These are phyloP conservation scores for Apiotrichum veenhuisii DNA, from an alignment of 1,284 basidiomycete genomes.

Conservation along the genomic window DNA sequence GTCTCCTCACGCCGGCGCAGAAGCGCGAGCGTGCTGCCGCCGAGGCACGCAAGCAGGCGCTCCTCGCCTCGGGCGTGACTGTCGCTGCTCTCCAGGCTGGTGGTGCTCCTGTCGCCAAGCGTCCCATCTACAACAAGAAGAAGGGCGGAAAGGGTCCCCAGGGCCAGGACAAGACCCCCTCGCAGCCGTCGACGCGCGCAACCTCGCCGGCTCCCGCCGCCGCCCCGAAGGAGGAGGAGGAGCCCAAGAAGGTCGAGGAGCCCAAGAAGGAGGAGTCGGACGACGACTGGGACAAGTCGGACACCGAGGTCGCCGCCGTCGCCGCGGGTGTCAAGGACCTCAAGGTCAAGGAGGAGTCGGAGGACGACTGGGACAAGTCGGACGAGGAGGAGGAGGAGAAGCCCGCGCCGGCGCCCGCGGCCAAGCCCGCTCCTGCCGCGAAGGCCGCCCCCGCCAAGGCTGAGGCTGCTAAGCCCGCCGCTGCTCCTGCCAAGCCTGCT, in stretches of 20 bases:
- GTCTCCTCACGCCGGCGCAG: constrained; percentile 88
- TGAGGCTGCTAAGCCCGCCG: constrained; percentile 15
- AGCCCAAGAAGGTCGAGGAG: constrained; percentile 3
- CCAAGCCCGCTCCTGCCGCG: constrained; percentile 15
- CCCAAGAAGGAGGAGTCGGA: constrained; percentile 30
- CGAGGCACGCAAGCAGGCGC: constrained; percentile 84
- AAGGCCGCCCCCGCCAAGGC: constrained; percentile 3
- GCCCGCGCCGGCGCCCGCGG: constrained; percentile 13
- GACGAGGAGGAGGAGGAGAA: constrained; percentile 49
- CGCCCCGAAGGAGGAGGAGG: constrained; percentile 22
- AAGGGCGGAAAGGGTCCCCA: constrained; percentile 55
- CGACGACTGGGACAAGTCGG: constrained; percentile 76
- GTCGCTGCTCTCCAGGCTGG: constrained; percentile 73
- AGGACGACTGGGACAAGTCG: constrained; percentile 76
- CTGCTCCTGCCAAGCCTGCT: constrained; percentile 17
- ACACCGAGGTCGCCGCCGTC: constrained; percentile 30
- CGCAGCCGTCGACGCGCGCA: constrained; percentile 41
- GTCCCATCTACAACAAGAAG: constrained; percentile 69
- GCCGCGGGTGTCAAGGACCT: constrained; percentile 36
- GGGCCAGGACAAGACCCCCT: constrained; percentile 28
- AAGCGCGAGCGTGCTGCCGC: constrained; percentile 90
- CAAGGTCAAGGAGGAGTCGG: constrained; percentile 35
- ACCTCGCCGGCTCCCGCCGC: constrained; percentile 25
- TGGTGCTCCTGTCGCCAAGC: constrained; percentile 49
- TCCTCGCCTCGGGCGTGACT: constrained; percentile 77